Base-by-base conservation (phyloP, 208 protist species). In the Trypanosoma conorhini region DNA sequence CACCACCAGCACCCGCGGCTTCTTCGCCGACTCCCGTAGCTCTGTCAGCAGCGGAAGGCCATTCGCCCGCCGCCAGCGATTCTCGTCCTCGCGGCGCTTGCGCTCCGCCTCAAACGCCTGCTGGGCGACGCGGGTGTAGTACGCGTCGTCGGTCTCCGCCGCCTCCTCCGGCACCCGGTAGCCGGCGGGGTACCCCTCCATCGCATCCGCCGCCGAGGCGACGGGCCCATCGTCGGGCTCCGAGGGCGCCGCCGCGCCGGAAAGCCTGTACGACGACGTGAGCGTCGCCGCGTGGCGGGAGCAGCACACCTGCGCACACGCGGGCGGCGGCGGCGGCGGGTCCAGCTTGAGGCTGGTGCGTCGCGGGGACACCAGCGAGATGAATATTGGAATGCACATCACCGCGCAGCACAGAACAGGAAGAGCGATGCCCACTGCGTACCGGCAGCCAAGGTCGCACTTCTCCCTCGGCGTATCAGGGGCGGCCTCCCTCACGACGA, bases 51-150 rank as follows among this genome's bases (percentile, higher is more conserved):
- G 40, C 2, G 30, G 38, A n/a, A 68, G 40, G n/a, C 38, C 44
- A 31, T 68, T 68, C 38, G 40, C 63, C 44, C 55, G 48, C 21
- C 63, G 44, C 63, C 63, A 58, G 0, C 48, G 44, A 48, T 68
- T 68, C 63, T 58, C 63, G 21, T 9, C 63, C 51, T 54, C 48
- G 5, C 63, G 19, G 2, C 48, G 62, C 62, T 31, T 10, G 38
- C 62, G 30, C 51, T 54, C 62, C 13, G 15, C 62, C 30, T 67
- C 62, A 55, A 48, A 55, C 5, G 30, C 48, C 62, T 68, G 7
- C 15, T 68, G 2, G 1, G n/a, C 63, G 7, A 67, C 3, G 24
- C 46, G 5, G 15, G 33, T 10, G 19, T 57, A 57, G 22, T 51
- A 67, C 1, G n/a, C 60, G 28, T 67, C 24, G n/a, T 67, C 62